phyloP scores from a whole-genome alignment of 768 basidiomycete species.

The Naganishia kalamii region DNA sequence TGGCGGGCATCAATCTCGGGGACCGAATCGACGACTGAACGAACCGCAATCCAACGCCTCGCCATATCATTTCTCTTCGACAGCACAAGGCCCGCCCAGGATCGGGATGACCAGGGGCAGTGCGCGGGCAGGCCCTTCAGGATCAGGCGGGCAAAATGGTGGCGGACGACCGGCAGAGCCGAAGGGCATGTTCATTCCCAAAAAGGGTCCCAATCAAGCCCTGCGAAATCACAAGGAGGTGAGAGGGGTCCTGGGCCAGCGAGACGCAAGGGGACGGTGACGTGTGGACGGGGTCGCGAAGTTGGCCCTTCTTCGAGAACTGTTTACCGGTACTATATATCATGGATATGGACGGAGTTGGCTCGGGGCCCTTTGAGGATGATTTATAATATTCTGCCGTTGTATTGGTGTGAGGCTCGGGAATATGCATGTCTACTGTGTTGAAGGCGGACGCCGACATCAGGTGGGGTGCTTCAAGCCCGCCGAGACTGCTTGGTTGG shows the following conservation, averaged over 20 bases:
- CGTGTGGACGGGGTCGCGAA: too few species aligned
- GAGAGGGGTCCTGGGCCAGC: neutral
- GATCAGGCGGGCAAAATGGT: neutral
- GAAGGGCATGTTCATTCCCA: neutral
- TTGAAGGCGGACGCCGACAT: too few species aligned
- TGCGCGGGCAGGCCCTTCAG: neutral
- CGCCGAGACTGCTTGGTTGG: too few species aligned
- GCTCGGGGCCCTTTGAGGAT: too few species aligned
- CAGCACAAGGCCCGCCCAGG: neutral
- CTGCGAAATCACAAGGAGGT: neutral
- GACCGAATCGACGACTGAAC: neutral
- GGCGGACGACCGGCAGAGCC: neutral
- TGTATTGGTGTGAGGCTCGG: too few species aligned
- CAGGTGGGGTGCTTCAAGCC: too few species aligned
- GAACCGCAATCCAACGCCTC: neutral
- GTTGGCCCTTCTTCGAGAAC: too few species aligned
- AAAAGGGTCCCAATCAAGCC: neutral
- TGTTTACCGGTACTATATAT: too few species aligned
- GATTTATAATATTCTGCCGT: too few species aligned
- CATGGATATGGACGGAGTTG: too few species aligned
- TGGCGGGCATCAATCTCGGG: too few species aligned
- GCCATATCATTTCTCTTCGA: neutral
- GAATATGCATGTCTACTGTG: too few species aligned
- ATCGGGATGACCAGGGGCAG: neutral
- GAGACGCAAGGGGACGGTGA: neutral